A percentile compares a stretch with the other conserved stretches of the same genome.
These are phyloP conservation scores for Polymyxa betae DNA, from an alignment of 208 protist species.

Conservation along the genomic window DNA sequence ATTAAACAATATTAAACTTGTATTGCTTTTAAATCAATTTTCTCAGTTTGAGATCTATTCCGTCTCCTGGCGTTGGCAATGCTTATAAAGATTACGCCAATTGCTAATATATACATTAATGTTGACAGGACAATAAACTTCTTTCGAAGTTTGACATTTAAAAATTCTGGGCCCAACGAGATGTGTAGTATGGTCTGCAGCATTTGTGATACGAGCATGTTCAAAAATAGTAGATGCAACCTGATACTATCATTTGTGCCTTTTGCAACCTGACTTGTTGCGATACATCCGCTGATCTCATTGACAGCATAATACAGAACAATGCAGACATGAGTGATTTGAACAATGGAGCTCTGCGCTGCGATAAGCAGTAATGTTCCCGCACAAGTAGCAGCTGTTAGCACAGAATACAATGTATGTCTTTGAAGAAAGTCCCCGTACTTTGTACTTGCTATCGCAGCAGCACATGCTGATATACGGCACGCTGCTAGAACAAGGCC, in stretches of 20 bases:
- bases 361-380: constrained; percentile 31
- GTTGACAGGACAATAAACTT: neutral
- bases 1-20: neutral
- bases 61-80: neutral
- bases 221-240: neutral
- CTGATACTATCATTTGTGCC: neutral
- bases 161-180: neutral
- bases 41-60: neutral
- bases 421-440: neutral
- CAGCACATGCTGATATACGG: neutral
- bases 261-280: neutral
- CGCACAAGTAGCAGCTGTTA: neutral
- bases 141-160: neutral
- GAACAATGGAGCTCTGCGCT: neutral
- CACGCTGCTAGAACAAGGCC: neutral
- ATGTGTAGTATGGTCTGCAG: neutral
- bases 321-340: constrained; percentile 10
- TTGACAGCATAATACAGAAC: neutral
- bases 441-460: neutral
- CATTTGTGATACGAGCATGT: neutral
- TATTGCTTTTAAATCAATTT: neutral
- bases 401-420: neutral
- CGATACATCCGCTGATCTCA: neutral
- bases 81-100: neutral
- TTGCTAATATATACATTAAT: constrained; percentile 1